Evolutionary conservation across 208 protist species (phyloP), one percentile per base, ranked within the genome.

Genomic region (Trypanosoma platydactyli): DNA sequence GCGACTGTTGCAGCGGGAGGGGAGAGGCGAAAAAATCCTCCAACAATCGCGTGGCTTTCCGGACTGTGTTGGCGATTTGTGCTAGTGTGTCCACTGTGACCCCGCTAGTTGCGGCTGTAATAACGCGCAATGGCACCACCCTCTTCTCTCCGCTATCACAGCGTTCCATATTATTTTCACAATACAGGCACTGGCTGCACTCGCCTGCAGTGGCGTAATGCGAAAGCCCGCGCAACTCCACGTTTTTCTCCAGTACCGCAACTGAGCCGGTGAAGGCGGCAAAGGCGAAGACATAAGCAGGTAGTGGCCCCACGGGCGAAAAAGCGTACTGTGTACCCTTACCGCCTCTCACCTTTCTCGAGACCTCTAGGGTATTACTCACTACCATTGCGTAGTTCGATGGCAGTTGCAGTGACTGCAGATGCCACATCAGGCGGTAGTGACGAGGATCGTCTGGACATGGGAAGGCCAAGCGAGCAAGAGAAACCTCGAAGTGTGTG

Each of bases 401-500:
- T 0, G 83, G 83, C 5, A 93, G 64, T 61, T 83, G 79, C 3
- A 90, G 41, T 3, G 58, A 77, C 72, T 81, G 68, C 44, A 90
- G 61, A 30, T 79, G 66, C 82, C 83, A 91, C 2, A 75, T 63
- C 1, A 91, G 52, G 46, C 87, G 81, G 59, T 90, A 89, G n/a
- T n/a, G 30, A 57, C 76, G 64, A 45, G 89, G 81, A 54, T 91
- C 68, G 62, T 95, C 89, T 1, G 86, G 83, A 60, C 82, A 92
- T 6, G 89, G 89, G 51, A 95, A 95, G 45, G 89, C 89, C 20
- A 76, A 75, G 29, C 89, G 86, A 18, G 86, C 86, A 38, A 88
- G 78, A n/a, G 72, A 51, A 13, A 95, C 89, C 53, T 95, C 89
- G 51, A 95, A 88, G 58, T 95, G 89, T 0, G 89, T 95, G 24